Evolutionary conservation across 176 grass and related monocot species (phyloP), one percentile per base, ranked within the genome.

Genomic region (Cenchrus americanus): DNA sequence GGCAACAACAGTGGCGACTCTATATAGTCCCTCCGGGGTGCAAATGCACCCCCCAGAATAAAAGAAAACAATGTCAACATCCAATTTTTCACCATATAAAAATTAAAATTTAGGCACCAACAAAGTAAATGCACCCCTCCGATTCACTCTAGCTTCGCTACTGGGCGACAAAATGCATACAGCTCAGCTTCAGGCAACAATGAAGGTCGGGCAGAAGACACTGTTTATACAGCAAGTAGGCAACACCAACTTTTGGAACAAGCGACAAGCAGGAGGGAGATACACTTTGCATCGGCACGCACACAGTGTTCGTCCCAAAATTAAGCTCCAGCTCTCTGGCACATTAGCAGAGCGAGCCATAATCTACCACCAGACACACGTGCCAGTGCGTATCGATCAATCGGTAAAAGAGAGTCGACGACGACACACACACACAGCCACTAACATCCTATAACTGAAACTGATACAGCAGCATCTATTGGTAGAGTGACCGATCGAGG

Each of bases 341-440:
- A 79, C 82, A 64, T 78, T 76, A 58, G 65, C 41, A 73, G 79
- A 83, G 79, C 59, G 79, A 78, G 79, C 79, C 69, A 46, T 83
- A 24, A 41, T 64, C 24, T 24, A 49, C 42, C 21, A 62, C 10
- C 4, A 26, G 41, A 48, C 62, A n/a, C 71, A 24, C 58, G 7
- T 52, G 55, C 26, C 9, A 50, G 69, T 10, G 47, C 24, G 18
- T 23, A 64, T 62, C 24, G 24, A 64, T 69, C 66, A 62, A 54
- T 72, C 47, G n/a, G 47, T 26, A 66, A 69, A 66, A 27, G 23
- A 78, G 80, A 46, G 48, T n/a, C 12, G 47, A 61, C 62, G 62
- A 55, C 49, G 48, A 53, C 14, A 53, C 26, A 63, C 32, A 54
- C 7, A 67, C 8, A 60, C 58, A 71, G 8, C 26, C 27, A 62